Base-by-base conservation (phyloP, 2,329 filamentous ascomycete species). In the Trichoderma gracile region DNA sequence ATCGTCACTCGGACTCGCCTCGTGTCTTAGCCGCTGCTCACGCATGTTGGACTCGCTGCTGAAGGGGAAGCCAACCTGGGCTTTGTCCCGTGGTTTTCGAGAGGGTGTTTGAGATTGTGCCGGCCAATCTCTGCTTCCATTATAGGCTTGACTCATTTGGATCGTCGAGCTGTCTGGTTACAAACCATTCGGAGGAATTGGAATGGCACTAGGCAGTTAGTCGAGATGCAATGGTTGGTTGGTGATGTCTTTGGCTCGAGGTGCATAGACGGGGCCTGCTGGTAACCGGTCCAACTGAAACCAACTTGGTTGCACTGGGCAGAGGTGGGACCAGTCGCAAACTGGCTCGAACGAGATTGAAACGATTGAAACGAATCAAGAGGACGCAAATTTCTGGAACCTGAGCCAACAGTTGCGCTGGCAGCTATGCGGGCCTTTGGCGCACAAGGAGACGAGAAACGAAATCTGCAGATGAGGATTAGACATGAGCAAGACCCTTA, bases 131-230 rank as follows among this genome's bases (percentile, higher is more conserved):
- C 82, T 82, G 74, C 75, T 79, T 76, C 79, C 84, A 85, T 86
- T 75, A 79, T 84, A 80, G 71, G 73, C 71, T 74, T 77, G 79
- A 81, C 79, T 85, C 84, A 86, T 86, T 80, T 80, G 81, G 72
- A 68, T 65, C 23, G 52, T 63, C 19, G 43, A 42, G 43, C 40
- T 52, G 12, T 56, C 45, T 27, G 49, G 21, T 23, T 43, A 25
- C 42, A 27, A 55, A 45, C 23, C 54, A 58, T 66, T 17, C 53
- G 43, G 42, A 19, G 42, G 19, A 27, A 42, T 14, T 17, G 42
- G 19, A 27, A 42, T 14, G 58, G 17, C 3, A 17, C n/a, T 45
- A 33, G 30, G 10, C 8, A 42, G 52, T 6, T 43, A 30, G 33
- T 57, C 19, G 38, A 56, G 3, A 38, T 38, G 33, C 10, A 38